Evolutionary conservation across 805 yeast genomes (phyloP).

Genomic region (Suhomyces sp.): DNA sequence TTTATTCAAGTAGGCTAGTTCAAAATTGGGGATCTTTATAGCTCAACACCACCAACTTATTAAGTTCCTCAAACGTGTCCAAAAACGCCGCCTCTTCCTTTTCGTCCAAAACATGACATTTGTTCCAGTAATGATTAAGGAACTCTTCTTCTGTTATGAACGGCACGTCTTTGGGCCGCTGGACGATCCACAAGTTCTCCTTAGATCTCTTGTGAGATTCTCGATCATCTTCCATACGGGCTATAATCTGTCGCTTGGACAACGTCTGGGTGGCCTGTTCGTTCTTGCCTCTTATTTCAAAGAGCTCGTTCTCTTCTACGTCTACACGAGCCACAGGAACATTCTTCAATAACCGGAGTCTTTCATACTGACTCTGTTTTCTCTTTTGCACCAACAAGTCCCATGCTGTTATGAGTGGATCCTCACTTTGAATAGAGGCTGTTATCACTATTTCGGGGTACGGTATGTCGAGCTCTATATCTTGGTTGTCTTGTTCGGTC

Average conservation of each 20-base stretch:
- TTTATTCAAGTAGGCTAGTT: no score
- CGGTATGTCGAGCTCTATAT: constrained; percentile 28
- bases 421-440: constrained; percentile 15
- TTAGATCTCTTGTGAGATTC: constrained; percentile 85
- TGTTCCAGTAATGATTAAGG: constrained; percentile 48
- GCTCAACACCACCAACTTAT: constrained; percentile 51
- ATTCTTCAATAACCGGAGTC: constrained; percentile 39
- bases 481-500: constrained; percentile 33
- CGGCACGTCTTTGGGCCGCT: constrained; percentile 38
- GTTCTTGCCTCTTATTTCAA: constrained; percentile 21
- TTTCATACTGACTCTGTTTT: constrained; percentile 51
- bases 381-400: constrained; percentile 43
- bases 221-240: constrained; percentile 88
- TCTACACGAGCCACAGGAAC: constrained; percentile 21
- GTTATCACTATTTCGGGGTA: constrained; percentile 32
- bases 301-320: constrained; percentile 25
- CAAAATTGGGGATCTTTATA: constrained; percentile 45
- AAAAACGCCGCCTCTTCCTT: constrained; percentile 44
- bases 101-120: constrained; percentile 42
- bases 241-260: constrained; percentile 54
- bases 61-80: constrained; percentile 52
- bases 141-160: constrained; percentile 38
- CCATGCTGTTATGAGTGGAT: constrained; percentile 45
- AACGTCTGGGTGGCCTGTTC: constrained; percentile 18
- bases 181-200: constrained; percentile 75